Evolutionary conservation across 805 yeast genomes (phyloP).

Genomic region (Priceomyces fermenticarens): DNA sequence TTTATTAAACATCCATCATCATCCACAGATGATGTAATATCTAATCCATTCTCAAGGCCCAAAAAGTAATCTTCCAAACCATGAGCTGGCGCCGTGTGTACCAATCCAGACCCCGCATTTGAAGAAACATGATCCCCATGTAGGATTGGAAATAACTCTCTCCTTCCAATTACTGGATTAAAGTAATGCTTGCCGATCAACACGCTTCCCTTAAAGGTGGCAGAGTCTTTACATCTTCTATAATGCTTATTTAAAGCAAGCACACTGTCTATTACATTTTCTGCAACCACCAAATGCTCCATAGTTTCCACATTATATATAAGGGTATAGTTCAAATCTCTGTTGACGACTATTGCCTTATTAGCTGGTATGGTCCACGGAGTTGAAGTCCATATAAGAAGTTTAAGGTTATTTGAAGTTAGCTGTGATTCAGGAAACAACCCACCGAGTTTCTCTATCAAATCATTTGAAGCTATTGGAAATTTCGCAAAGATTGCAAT

Average conservation of each 20-base stretch:
- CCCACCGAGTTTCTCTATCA: conserved; percentile 1
- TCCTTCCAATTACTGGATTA: conserved; percentile 48
- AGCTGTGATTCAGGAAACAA: no score
- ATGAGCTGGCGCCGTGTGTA: conserved; percentile 97
- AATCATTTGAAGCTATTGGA: conserved; percentile 31
- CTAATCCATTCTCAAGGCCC: conserved; percentile 56
- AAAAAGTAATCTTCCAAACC: conserved; percentile 89
- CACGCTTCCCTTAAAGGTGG: conserved; percentile 16
- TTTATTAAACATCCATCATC: conserved; percentile 64
- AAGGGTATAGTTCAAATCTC: conserved; percentile 55
- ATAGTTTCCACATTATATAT: conserved; percentile 20
- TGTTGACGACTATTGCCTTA: conserved; percentile 72
- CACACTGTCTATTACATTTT: conserved; percentile 42
- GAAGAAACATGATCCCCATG: conserved; percentile 81
- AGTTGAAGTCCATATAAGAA: conserved; percentile 92
- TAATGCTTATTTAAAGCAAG: conserved; percentile 23
- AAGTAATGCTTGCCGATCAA: conserved; percentile 40
- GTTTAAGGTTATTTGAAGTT: conserved; percentile 9
- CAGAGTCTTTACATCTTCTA: background rate
- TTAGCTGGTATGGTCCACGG: conserved; percentile 97
- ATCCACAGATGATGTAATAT: conserved; percentile 76
- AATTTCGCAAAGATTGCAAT: conserved; percentile 68
- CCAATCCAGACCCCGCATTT: conserved; percentile 88
- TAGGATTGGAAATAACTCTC: conserved; percentile 54
- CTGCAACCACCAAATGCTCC: conserved; percentile 57